A percentile compares a stretch with the other conserved stretches of the same genome.
These are phyloP conservation scores for Candida rishiriensis DNA, from an alignment of 805 yeast species.

Conservation along the genomic window DNA sequence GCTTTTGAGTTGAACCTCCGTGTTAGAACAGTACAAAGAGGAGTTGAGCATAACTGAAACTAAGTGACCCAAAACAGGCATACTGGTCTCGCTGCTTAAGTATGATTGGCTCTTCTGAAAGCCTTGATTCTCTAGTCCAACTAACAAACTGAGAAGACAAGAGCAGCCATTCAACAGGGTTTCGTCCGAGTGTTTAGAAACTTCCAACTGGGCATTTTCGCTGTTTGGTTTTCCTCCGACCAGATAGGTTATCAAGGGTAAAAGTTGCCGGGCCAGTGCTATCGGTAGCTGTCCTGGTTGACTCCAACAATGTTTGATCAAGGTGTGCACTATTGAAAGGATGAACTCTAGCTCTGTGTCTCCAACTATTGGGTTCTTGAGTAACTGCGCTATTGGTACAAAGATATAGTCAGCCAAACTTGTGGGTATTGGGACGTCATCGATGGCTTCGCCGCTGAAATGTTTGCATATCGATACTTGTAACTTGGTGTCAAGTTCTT, in stretches of 20 bases:
- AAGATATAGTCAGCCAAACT: constrained; percentile 58
- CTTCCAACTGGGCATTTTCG: constrained; percentile 19
- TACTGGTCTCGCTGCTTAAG: constrained; percentile 28
- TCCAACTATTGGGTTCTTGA: constrained; percentile 43
- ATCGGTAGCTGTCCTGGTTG: constrained; percentile 31
- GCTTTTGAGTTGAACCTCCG: constrained; percentile 29
- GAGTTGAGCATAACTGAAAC: constrained; percentile 40
- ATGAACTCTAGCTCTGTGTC: constrained; percentile 43
- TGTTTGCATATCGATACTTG: constrained; percentile 5
- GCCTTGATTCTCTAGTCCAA: constrained; percentile 30
- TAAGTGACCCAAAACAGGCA: constrained; percentile 45
- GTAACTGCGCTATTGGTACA: constrained; percentile 52
- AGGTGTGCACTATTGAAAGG: constrained; percentile 38
- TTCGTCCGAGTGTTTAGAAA: constrained; percentile 30
- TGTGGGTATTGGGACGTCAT: constrained; percentile 24
- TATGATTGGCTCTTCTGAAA: constrained; percentile 19
- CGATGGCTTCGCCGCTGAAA: neutral
- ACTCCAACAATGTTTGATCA: constrained; percentile 48
- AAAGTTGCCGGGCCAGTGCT: constrained; percentile 39
- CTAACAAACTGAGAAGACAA: constrained; percentile 28
- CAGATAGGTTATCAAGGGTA: constrained; percentile 42
- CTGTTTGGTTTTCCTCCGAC: constrained; percentile 42
- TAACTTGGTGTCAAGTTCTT: constrained; percentile 28
- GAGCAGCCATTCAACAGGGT: constrained; percentile 33
- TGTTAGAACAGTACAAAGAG: constrained; percentile 22